Conservation (phyloP, 352 stramenopile genomes). For the Thraustotheca clavata region DNA sequence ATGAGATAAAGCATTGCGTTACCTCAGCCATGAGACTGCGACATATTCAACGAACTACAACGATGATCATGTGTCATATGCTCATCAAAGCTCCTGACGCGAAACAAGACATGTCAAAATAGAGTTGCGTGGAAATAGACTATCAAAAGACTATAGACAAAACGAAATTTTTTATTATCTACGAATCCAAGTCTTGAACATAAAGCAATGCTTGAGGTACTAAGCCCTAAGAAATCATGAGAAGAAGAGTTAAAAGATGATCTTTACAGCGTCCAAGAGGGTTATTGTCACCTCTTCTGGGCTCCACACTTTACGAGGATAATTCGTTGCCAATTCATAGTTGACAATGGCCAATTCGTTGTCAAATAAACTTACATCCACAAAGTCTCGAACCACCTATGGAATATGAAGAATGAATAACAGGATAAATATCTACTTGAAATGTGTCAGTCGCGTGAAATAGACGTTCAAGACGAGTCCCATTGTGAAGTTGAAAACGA, state of each 20-base stretch:
- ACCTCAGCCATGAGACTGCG: no score
- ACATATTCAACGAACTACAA: no score
- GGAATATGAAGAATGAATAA: constrained; percentile 25
- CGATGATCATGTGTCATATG: no score
- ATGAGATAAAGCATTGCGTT: no score
- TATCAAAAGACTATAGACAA: no score
- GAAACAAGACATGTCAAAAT: no score
- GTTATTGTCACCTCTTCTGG: constrained; percentile 50
- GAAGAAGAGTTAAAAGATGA: not conserved
- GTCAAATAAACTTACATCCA: constrained; percentile 77
- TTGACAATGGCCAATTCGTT: constrained; percentile 60
- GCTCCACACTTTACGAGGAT: constrained; percentile 63
- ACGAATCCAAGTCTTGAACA: constrained; percentile 79
- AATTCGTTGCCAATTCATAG: constrained; percentile 83
- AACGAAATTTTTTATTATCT: constrained; percentile 22
- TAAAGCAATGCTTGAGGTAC: constrained; percentile 67
- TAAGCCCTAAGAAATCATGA: constrained; percentile 34
- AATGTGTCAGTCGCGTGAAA: constrained; percentile 73
- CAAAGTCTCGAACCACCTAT: constrained; percentile 64
- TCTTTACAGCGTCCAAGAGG: constrained; percentile 55
- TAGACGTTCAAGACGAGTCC: constrained; percentile 58
- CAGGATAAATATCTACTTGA: constrained; percentile 11
- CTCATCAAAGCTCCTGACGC: no score
- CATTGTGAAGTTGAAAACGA: constrained; percentile 78
- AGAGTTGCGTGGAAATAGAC: no score